Base-by-base conservation (phyloP, 1,284 basidiomycete species). In the Sanghuangporus baumii region DNA sequence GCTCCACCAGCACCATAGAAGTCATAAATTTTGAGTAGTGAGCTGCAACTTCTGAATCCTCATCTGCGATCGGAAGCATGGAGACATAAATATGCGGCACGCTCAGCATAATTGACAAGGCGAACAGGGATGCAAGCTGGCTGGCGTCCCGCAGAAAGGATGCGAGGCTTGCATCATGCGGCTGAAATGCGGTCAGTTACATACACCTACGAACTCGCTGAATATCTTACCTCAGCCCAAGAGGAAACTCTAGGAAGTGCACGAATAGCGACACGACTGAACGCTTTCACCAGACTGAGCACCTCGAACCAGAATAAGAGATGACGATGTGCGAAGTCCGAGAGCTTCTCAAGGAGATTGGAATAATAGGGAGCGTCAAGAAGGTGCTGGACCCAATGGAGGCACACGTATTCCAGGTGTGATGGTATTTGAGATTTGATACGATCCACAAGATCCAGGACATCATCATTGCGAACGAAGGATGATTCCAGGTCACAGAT, bases 11-110 rank as follows among this genome's bases (percentile, higher is more conserved):
- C 34, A 46, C 36, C 38, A 40, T 36, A n/a, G 37, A 38, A 58
- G 18, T 9, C n/a, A 36, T 11, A 2, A 14, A 20, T 12, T 55
- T 23, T 5, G 52, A 26, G 43, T 62, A 62, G 14, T 43, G 55
- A 20, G 31, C 47, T 20, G 60, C 36, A 23, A 62, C 20, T 23
- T 36, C 40, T 23, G 60, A 62, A 18, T 41, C 55, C 62, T 63
- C 12, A 14, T 67, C 66, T 18, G 67, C 55, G 52, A 69, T 67
- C 6, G 63, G 64, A 14, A 70, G 26, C 34, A 68, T 68, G 38
- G 69, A 70, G 12, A 70, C 16, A 61, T 70, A 70, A 18, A 71
- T 69, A 51, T 71, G 69, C 6, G 69, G 68, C 8, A 57, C 57
- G 54, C 67, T 65, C 37, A 61, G 12, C 6, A 65, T 20, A 8